Evolutionary conservation across 805 yeast genomes (phyloP).

Genomic region (Pichia insulana): DNA sequence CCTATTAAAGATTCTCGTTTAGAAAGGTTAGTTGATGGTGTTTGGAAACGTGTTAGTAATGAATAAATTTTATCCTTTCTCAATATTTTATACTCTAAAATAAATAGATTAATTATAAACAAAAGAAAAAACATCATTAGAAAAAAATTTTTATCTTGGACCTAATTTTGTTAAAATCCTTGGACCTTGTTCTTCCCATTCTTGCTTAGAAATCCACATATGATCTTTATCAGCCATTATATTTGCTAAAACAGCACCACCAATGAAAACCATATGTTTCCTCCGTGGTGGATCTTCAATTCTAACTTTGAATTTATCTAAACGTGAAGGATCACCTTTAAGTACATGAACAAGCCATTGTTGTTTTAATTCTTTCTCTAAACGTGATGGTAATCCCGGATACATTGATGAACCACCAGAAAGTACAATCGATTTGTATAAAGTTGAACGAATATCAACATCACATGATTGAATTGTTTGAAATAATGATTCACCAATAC

Average conservation of each 20-base stretch:
- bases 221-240: conserved; percentile 98
- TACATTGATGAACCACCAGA: conserved; percentile 99
- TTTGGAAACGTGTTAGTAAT: conserved; percentile 37
- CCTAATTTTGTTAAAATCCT: conserved; percentile 81
- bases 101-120: too few relatives aligned
- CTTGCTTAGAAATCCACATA: conserved; percentile 94
- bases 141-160: conserved; percentile 77
- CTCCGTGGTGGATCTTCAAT: conserved; percentile 99
- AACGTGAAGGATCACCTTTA: conserved; percentile 75
- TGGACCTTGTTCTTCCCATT: conserved; percentile 97
- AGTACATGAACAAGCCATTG: conserved; percentile 88
- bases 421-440: conserved; percentile 85
- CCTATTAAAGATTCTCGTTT: background rate
- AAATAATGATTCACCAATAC: conserved; percentile 87
- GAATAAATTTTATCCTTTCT: too few relatives aligned
- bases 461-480: conserved; percentile 93
- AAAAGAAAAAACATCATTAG: too few relatives aligned
- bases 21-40: conserved; percentile 40
- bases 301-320: conserved; percentile 87
- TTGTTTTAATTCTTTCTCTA: conserved; percentile 94
- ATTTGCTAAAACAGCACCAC: conserved; percentile 96
- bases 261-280: conserved; percentile 96
- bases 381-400: conserved; percentile 92
- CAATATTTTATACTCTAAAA: too few relatives aligned
- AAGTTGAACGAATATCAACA: conserved; percentile 80